Conservation (phyloP, 768 basidiomycete genomes). For the Pleurotus tuoliensis region DNA sequence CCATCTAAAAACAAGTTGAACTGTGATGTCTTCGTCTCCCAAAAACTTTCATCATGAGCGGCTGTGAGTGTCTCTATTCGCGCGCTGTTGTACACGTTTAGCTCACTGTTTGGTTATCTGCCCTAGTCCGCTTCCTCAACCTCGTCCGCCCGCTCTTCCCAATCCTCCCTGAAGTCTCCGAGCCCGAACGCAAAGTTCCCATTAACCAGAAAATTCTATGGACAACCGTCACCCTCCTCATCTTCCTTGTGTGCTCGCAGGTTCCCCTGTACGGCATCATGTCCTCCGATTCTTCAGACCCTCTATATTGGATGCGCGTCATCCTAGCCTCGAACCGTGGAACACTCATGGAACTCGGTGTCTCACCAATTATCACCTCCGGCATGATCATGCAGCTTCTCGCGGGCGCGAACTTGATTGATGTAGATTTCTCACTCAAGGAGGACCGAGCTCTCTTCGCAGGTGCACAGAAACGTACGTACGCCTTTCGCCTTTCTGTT, state of each 20-base stretch:
- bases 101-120: background rate
- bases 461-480: conserved; percentile 93
- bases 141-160: conserved; percentile 98
- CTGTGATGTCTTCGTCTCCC: conserved; percentile 13
- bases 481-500: background rate
- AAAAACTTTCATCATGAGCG: conserved; percentile 59
- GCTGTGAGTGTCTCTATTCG: conserved; percentile 49
- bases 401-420: conserved; percentile 95
- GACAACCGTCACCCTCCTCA: conserved; percentile 98
- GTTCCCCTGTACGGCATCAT: conserved; percentile 99
- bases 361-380: conserved; percentile 94
- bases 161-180: conserved; percentile 94
- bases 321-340: conserved; percentile 98
- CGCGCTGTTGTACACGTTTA: conserved; percentile 9
- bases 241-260: conserved; percentile 99
- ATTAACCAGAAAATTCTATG: conserved; percentile 99
- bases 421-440: conserved; percentile 95
- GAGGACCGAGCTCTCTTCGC: conserved; percentile 95
- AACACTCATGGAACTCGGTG: conserved; percentile 99
- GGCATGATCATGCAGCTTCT: conserved; percentile 99
- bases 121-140: conserved; percentile 92
- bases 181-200: conserved; percentile 96
- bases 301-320: conserved; percentile 99
- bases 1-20: background rate
- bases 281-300: conserved; percentile 98